A percentile compares a stretch with the other conserved stretches of the same genome.
Conservation (phyloP, 441 rosid species). For the Croton setiger region DNA sequence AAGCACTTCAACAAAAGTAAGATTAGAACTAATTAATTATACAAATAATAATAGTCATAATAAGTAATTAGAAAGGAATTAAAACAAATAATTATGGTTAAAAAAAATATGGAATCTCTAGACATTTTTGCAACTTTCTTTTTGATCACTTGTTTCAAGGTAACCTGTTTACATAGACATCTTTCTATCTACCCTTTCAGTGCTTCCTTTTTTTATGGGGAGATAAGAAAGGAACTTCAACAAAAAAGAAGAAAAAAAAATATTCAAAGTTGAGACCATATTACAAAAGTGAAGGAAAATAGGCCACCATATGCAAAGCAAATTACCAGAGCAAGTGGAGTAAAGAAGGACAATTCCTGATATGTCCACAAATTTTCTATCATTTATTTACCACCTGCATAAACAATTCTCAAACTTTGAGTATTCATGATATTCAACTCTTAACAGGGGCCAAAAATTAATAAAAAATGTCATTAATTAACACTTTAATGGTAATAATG, state of each 20-base stretch:
- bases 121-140: constrained; percentile 31
- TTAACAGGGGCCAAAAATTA: neutral
- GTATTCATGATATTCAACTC: neutral
- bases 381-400: constrained; percentile 49
- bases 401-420: neutral
- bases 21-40: constrained; percentile 16
- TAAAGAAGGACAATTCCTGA: constrained; percentile 10
- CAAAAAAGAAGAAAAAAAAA: neutral
- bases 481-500: too few species aligned
- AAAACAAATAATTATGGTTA: neutral
- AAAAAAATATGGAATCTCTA: constrained; percentile 17
- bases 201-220: constrained; percentile 8
- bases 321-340: constrained; percentile 15
- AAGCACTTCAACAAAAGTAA: constrained; percentile 23
- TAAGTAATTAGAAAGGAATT: constrained; percentile 21
- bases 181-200: constrained; percentile 19
- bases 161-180: constrained; percentile 25
- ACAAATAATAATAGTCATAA: too few species aligned
- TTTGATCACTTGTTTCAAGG: constrained; percentile 37
- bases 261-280: constrained; percentile 19
- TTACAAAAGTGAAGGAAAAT: constrained; percentile 19
- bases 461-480: neutral
- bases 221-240: constrained; percentile 15
- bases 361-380: constrained; percentile 8
- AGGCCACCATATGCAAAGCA: constrained; percentile 15